A percentile compares a stretch with the other conserved stretches of the same genome.
These are phyloP conservation scores for Pseudogymnoascus sp. DNA, from an alignment of 2,329 filamentous ascomycete species.

Conservation along the genomic window DNA sequence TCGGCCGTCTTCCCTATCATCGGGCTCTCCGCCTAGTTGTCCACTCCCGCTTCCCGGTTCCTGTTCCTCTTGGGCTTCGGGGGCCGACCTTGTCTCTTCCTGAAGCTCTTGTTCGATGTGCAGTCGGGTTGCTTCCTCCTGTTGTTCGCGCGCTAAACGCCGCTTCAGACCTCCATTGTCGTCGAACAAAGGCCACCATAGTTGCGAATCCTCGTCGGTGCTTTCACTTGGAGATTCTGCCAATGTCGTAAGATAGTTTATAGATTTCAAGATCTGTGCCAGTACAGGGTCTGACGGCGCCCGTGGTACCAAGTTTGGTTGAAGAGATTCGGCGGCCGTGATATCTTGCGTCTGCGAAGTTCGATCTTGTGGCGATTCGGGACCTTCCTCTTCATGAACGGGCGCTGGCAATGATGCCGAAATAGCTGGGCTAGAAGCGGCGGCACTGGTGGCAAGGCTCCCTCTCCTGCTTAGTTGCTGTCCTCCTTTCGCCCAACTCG, in stretches of 20 bases:
- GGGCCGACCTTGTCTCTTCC: conserved; percentile 40
- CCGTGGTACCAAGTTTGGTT: conserved; percentile 14
- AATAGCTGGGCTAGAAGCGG: conserved; percentile 75
- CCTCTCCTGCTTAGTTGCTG: conserved; percentile 60
- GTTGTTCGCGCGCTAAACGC: conserved; percentile 49
- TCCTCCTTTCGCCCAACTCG: conserved; percentile 79
- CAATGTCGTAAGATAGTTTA: conserved; percentile 33
- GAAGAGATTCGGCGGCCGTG: conserved; percentile 6
- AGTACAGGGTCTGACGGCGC: conserved; percentile 23
- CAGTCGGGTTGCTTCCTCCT: conserved; percentile 51
- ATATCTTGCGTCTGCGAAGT: conserved; percentile 12
- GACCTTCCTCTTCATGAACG: conserved; percentile 41
- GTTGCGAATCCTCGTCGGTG: conserved; percentile 23
- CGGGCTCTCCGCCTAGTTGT: conserved; percentile 86
- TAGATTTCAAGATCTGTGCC: conserved; percentile 37
- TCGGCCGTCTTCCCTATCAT: conserved; percentile 59
- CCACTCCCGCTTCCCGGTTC: conserved; percentile 75
- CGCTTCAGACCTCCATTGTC: conserved; percentile 74
- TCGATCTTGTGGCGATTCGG: conserved; percentile 26
- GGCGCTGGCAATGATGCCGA: conserved; percentile 50
- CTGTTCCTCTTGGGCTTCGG: conserved; percentile 55
- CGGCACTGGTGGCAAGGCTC: conserved; percentile 74
- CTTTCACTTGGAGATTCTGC: background rate
- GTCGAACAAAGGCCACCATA: conserved; percentile 62
- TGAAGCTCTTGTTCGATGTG: conserved; percentile 49